These are phyloP conservation scores for Colletotrichum echinochloae DNA, from an alignment of 2,329 filamentous ascomycete genomes.

Conservation along the genomic window DNA sequence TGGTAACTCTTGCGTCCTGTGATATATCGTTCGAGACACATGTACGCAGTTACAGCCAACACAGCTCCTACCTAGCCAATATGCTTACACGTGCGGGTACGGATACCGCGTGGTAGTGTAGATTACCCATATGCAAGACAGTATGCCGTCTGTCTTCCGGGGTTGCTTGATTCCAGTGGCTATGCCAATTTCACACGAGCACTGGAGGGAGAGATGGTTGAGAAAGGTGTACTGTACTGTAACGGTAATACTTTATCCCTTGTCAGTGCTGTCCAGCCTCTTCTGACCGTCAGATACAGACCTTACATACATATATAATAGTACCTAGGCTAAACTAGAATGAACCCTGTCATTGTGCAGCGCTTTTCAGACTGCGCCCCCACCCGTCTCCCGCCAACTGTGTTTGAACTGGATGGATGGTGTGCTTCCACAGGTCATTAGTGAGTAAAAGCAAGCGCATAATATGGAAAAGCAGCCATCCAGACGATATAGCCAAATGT, in stretches of 20 bases:
- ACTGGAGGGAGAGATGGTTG: neutral
- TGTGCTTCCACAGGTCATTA: neutral
- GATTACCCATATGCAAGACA: slow-evolving; percentile 3
- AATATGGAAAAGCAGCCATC: neutral
- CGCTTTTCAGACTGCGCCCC: neutral
- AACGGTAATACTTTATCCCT: neutral
- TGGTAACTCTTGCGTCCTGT: slow-evolving; percentile 1
- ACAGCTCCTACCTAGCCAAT: neutral
- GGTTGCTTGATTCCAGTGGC: neutral
- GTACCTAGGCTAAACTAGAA: neutral
- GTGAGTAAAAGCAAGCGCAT: neutral
- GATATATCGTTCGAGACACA: neutral
- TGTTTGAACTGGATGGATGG: neutral
- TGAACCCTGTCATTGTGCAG: neutral
- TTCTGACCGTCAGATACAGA: neutral
- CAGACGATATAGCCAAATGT: neutral
- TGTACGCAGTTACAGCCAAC: neutral
- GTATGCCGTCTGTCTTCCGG: neutral
- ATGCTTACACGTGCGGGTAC: neutral
- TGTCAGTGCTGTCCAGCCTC: neutral
- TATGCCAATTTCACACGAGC: neutral
- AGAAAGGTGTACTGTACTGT: too few species aligned
- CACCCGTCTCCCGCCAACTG: neutral
- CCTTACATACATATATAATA: neutral
- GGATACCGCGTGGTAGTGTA: neutral